Evolutionary conservation across 1,139 yeast genomes (phyloP).

Genomic region (Zygoascus meyerae): DNA sequence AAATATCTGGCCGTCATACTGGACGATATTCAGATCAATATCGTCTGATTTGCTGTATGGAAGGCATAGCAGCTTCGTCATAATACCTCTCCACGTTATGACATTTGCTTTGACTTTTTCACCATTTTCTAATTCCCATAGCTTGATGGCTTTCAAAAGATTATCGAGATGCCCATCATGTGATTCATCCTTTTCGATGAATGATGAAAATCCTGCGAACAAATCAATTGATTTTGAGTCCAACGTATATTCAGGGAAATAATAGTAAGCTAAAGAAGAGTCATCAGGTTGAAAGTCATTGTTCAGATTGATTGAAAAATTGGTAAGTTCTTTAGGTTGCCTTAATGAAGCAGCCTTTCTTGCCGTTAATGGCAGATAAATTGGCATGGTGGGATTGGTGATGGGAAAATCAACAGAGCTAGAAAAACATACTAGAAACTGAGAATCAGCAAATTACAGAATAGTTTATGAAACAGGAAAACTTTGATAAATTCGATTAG

Average conservation of each 20-base stretch:
- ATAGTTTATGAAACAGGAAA: too few relatives aligned
- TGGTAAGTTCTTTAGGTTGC: conserved; percentile 69
- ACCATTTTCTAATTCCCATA: conserved; percentile 47
- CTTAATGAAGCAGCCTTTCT: conserved; percentile 37
- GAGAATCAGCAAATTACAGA: too few relatives aligned
- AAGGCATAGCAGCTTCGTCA: conserved; percentile 58
- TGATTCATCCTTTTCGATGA: conserved; percentile 49
- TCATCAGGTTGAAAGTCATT: conserved; percentile 49
- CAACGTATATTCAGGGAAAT: conserved; percentile 63
- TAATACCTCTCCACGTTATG: conserved; percentile 77
- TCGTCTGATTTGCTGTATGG: conserved; percentile 54
- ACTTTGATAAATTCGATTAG: too few relatives aligned
- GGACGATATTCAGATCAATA: conserved; percentile 56
- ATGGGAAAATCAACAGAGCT: neutral
- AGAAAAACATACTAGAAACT: too few relatives aligned
- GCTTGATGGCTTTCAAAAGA: conserved; percentile 49
- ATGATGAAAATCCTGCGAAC: conserved; percentile 55
- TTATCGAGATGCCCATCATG: conserved; percentile 54
- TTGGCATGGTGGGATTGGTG: conserved; percentile 2
- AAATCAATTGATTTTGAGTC: conserved; percentile 49
- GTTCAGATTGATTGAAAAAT: conserved; percentile 50
- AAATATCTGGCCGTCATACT: conserved; percentile 81
- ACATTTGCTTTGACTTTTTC: conserved; percentile 55
- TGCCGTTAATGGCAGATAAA: conserved; percentile 22
- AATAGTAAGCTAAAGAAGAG: conserved; percentile 57